Conservation (phyloP, 108 stramenopile genomes). For the Epipyxis sp. region DNA sequence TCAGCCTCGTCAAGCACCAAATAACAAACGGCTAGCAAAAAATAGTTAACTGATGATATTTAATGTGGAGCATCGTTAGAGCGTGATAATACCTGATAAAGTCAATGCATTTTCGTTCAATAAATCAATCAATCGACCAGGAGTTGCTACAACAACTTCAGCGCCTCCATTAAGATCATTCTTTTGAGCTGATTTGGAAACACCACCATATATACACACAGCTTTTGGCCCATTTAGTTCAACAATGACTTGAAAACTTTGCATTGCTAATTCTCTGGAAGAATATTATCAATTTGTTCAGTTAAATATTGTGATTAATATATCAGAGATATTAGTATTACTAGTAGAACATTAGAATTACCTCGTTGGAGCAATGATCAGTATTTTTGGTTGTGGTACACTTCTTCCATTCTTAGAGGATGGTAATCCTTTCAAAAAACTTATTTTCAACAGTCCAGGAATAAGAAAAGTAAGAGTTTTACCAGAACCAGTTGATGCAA, state of each 20-base stretch:
- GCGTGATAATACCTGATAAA: conserved; percentile 42
- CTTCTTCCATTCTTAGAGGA: background rate
- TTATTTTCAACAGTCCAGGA: conserved; percentile 68
- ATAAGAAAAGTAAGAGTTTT: conserved; percentile 93
- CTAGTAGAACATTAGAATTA: background rate
- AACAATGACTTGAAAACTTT: conserved; percentile 80
- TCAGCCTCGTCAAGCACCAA: conserved; percentile 97
- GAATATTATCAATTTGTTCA: too few relatives aligned
- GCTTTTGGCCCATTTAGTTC: conserved; percentile 73
- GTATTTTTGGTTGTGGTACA: conserved; percentile 67
- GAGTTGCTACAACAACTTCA: conserved; percentile 91
- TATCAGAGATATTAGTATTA: background rate
- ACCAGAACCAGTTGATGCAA: conserved; percentile 94
- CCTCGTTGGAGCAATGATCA: conserved; percentile 87
- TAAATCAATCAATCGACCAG: conserved; percentile 90
- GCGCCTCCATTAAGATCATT: conserved; percentile 65
- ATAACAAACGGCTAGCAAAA: conserved; percentile 65
- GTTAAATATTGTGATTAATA: background rate
- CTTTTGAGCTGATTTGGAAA: conserved; percentile 81
- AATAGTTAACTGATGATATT: too few relatives aligned
- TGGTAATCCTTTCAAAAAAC: background rate
- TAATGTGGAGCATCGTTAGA: too few relatives aligned
- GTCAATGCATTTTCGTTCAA: conserved; percentile 76
- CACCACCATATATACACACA: conserved; percentile 88
- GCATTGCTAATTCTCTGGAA: conserved; percentile 96